phyloP scores from a whole-genome alignment of 2,329 filamentous ascomycete species.

The Neofusicoccum ribis region DNA sequence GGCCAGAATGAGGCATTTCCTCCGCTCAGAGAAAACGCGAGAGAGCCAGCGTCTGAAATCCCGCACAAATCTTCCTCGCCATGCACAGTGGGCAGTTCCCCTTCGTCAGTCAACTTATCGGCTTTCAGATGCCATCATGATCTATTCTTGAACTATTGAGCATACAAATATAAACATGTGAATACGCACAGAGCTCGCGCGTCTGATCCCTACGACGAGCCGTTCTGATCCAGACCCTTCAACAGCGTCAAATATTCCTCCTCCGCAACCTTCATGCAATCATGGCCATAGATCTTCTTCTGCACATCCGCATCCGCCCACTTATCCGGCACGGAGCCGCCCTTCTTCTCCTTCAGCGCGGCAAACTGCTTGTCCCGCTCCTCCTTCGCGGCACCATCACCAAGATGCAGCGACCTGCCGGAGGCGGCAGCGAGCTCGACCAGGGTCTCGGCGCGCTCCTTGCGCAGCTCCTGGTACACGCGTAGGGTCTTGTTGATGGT shows the following conservation, averaged over 20 bases:
- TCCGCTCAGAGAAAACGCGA: constrained; percentile 13
- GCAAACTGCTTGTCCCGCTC: constrained; percentile 59
- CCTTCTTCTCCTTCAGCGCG: constrained; percentile 38
- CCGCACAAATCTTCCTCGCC: background rate
- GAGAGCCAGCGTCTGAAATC: background rate
- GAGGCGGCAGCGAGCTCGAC: constrained; percentile 59
- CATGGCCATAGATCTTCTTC: constrained; percentile 49
- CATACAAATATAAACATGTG: background rate
- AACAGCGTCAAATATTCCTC: constrained; percentile 39
- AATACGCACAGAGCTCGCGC: background rate
- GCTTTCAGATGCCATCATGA: background rate
- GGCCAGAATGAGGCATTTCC: background rate
- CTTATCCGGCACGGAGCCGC: constrained; percentile 50
- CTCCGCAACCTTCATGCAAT: constrained; percentile 47
- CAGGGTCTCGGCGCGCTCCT: constrained; percentile 57
- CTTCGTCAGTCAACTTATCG: background rate
- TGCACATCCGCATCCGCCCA: constrained; percentile 56
- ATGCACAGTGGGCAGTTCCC: constrained; percentile 10
- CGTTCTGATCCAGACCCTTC: background rate
- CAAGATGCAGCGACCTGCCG: constrained; percentile 57
- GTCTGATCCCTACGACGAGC: background rate
- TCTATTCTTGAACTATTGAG: background rate
- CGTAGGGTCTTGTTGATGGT: constrained; percentile 55
- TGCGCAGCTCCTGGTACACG: constrained; percentile 58
- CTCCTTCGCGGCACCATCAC: constrained; percentile 59